A percentile compares a stretch with the other conserved stretches of the same genome.
Conservation (phyloP, 805 yeast genomes). For the Cyberlindnera veronae region DNA sequence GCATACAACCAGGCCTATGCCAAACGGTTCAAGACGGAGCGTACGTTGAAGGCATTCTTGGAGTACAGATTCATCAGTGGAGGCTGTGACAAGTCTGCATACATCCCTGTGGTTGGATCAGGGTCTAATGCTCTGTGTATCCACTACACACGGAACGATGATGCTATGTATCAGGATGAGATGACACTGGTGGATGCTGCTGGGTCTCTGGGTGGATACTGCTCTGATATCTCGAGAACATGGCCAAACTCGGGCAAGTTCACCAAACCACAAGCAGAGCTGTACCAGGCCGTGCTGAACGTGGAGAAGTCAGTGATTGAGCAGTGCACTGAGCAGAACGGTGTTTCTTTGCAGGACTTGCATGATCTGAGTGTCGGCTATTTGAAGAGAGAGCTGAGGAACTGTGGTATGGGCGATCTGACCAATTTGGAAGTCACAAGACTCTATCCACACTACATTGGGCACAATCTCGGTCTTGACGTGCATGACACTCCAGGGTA, state of each 20-base stretch:
- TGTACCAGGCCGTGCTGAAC: slow-evolving; percentile 83
- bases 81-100: slow-evolving; percentile 89
- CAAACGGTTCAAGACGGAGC: slow-evolving; percentile 62
- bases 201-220: slow-evolving; percentile 89
- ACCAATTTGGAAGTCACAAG: slow-evolving; percentile 50
- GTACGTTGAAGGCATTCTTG: slow-evolving; percentile 72
- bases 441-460: slow-evolving; percentile 89
- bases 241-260: slow-evolving; percentile 89
- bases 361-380: slow-evolving; percentile 64
- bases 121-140: slow-evolving; percentile 88
- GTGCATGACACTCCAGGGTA: slow-evolving; percentile 76
- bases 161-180: slow-evolving; percentile 69
- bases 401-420: slow-evolving; percentile 62
- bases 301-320: slow-evolving; percentile 79
- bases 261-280: slow-evolving; percentile 72
- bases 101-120: slow-evolving; percentile 94
- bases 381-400: slow-evolving; percentile 61
- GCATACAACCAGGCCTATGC: slow-evolving; percentile 84
- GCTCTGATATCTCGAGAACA: slow-evolving; percentile 93
- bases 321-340: slow-evolving; percentile 52
- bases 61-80: slow-evolving; percentile 80
- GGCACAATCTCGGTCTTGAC: slow-evolving; percentile 92
- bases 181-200: slow-evolving; percentile 93
- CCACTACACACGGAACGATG: slow-evolving; percentile 93
- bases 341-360: slow-evolving; percentile 62